Percentiles rank a stretch among this genome's conserved stretches.
Evolutionary conservation across 495 filamentous ascomycete genomes (phyloP).

Genomic region (Daldinia bambusicola): DNA sequence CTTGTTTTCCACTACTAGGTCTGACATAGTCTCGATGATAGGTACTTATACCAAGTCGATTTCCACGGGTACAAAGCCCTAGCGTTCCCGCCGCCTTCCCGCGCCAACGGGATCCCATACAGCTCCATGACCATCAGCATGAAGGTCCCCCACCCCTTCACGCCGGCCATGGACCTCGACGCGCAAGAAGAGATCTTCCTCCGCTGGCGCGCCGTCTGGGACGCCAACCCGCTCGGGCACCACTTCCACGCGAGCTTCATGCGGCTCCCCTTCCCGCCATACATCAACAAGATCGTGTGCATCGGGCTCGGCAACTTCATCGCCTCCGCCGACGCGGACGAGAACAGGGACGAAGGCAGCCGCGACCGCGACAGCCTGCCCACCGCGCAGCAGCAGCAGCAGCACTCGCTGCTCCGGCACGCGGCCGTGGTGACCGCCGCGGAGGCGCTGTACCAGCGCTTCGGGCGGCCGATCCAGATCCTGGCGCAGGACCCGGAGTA

Average conservation of each 20-base stretch:
- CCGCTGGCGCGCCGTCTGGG: slow-evolving; percentile 9
- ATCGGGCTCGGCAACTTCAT: slow-evolving; percentile 37
- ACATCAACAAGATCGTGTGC: slow-evolving; percentile 37
- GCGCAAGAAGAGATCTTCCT: not conserved
- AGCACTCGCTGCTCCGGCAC: slow-evolving; percentile 26
- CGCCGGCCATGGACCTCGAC: not conserved
- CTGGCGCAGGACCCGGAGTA: slow-evolving; percentile 31
- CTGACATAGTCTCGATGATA: slow-evolving; percentile 10
- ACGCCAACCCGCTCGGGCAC: slow-evolving; percentile 15
- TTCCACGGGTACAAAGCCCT: slow-evolving; percentile 33
- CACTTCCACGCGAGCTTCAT: slow-evolving; percentile 33
- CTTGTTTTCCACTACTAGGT: not conserved
- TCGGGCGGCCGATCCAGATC: slow-evolving; percentile 17
- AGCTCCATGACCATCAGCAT: slow-evolving; percentile 19
- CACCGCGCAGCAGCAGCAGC: too few species aligned
- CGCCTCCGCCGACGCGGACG: not conserved
- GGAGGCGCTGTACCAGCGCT: slow-evolving; percentile 23
- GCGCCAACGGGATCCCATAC: slow-evolving; percentile 22
- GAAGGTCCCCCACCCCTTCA: slow-evolving; percentile 10
- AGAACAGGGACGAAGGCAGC: not conserved
- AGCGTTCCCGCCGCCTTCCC: slow-evolving; percentile 12
- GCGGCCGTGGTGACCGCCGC: slow-evolving; percentile 14
- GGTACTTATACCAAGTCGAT: slow-evolving; percentile 16
- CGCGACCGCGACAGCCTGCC: not conserved
- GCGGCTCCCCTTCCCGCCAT: slow-evolving; percentile 20